Evolutionary conservation across 257 asterid species (phyloP), one percentile per base, ranked within the genome.

Genomic region (Ocimum tenuiflorum): DNA sequence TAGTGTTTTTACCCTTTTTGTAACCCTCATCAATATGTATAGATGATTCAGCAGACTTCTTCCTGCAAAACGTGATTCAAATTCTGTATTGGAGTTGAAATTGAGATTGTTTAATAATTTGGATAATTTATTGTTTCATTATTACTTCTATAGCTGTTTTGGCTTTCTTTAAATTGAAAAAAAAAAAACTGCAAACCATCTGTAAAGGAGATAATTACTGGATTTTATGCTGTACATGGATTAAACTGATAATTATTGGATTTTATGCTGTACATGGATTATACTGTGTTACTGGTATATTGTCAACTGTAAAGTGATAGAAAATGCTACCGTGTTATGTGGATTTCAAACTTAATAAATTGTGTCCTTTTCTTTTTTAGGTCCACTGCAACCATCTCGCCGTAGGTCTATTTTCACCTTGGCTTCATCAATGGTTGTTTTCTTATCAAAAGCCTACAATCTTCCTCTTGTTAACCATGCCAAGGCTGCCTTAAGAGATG

Each of bases 371-470:
- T 24, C 20, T 73, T 61, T 75, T 76, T 54, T 70, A 88, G 95
- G 92, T 18, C 69, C 74, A 50, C 85, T 83, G 68, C 94, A 75
- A 67, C 88, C 95, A 65, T 88, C 90, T 36, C 87, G 80, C 7
- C 78, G 90, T 53, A 73, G 95, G 74, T 88, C 94, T 47, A 85
- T 88, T 70, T 85, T 81, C 79, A 81, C 87, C 36, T 72, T 88
- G 82, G 83, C 95, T 59, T 81, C 88, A 62, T 85, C 86, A 17
- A 85, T 88, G 94, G 78, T 85, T 78, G 71, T 83, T 73, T 88
- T 85, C 80, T 79, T 85, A 68, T 73, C 94, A 29, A 82, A 83
- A 77, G 90, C 88, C 71, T 78, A 83, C 81, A 78, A 63, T 42
- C 75, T 83, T 74, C 78, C 86, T 46, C 81, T 88, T 63, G 80